A percentile compares a stretch with the other conserved stretches of the same genome.
Evolutionary conservation across 2,329 filamentous ascomycete genomes (phyloP).

Genomic region (Arthroderma sp.): DNA sequence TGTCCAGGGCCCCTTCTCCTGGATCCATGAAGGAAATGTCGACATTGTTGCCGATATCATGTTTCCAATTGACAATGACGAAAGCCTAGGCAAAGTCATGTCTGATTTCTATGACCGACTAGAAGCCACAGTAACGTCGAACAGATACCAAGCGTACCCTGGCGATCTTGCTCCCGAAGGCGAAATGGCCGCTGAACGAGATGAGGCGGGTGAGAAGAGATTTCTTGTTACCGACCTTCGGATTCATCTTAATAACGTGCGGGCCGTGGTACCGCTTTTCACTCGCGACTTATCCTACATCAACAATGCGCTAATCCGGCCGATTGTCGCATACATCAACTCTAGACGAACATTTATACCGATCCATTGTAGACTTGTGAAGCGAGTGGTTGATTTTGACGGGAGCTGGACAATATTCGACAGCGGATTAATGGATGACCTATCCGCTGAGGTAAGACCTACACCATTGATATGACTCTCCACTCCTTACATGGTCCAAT

Average conservation of each 20-base stretch:
- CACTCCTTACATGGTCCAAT: conserved; percentile 6
- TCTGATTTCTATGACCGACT: conserved; percentile 94
- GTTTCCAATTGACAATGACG: conserved; percentile 77
- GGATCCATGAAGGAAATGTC: conserved; percentile 95
- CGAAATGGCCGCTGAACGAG: neutral
- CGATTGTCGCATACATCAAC: conserved; percentile 97
- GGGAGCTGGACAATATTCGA: conserved; percentile 93
- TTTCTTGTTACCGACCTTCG: conserved; percentile 88
- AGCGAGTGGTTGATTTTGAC: conserved; percentile 77
- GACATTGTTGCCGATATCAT: conserved; percentile 94
- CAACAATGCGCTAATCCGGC: conserved; percentile 86
- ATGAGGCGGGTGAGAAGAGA: conserved; percentile 47
- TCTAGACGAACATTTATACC: conserved; percentile 90
- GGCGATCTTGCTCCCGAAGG: neutral
- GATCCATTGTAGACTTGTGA: conserved; percentile 86
- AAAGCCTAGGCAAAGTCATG: conserved; percentile 85
- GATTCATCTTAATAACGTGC: conserved; percentile 90
- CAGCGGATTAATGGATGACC: conserved; percentile 83
- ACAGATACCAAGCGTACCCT: conserved; percentile 40
- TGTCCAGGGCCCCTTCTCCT: conserved; percentile 85
- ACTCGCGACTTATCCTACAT: conserved; percentile 85
- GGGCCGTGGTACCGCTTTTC: conserved; percentile 84
- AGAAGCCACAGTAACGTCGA: conserved; percentile 78
- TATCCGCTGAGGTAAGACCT: conserved; percentile 58
- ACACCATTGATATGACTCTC: neutral